Evolutionary conservation across 768 basidiomycete species (phyloP).

Genomic region (Boletellus sp.): DNA sequence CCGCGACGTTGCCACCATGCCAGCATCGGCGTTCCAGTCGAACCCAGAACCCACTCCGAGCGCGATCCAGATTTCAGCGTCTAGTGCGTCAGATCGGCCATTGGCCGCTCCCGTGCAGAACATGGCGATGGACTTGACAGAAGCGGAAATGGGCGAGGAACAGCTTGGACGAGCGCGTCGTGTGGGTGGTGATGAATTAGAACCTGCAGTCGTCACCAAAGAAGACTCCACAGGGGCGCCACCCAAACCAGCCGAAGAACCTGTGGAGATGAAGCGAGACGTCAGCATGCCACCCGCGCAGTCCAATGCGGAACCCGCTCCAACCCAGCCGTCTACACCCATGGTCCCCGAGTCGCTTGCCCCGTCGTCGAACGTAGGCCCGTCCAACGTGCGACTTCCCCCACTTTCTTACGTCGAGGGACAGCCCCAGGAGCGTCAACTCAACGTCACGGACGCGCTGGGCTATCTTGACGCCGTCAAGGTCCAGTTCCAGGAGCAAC

Average conservation of each 20-base stretch:
- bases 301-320: constrained; percentile 8
- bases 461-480: constrained; percentile 66
- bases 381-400: constrained; percentile 15
- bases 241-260: constrained; percentile 10
- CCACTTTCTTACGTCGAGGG: constrained; percentile 23
- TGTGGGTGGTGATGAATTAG: neutral
- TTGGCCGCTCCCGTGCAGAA: constrained; percentile 21
- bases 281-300: constrained; percentile 23
- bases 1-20: neutral
- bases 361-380: neutral
- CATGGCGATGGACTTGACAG: constrained; percentile 22
- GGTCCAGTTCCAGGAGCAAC: constrained; percentile 52
- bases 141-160: constrained; percentile 16
- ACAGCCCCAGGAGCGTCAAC: constrained; percentile 38
- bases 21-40: neutral
- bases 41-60: constrained; percentile 11
- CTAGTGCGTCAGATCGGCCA: constrained; percentile 21
- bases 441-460: constrained; percentile 61
- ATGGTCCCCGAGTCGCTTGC: constrained; percentile 12
- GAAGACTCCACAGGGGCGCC: constrained; percentile 7
- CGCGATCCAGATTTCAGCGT: neutral
- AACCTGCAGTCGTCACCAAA: neutral
- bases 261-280: constrained; percentile 18
- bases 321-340: constrained; percentile 9
- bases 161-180: constrained; percentile 10